Evolutionary conservation across 2,329 filamentous ascomycete genomes (phyloP).

Genomic region (Trichoderma sp.): DNA sequence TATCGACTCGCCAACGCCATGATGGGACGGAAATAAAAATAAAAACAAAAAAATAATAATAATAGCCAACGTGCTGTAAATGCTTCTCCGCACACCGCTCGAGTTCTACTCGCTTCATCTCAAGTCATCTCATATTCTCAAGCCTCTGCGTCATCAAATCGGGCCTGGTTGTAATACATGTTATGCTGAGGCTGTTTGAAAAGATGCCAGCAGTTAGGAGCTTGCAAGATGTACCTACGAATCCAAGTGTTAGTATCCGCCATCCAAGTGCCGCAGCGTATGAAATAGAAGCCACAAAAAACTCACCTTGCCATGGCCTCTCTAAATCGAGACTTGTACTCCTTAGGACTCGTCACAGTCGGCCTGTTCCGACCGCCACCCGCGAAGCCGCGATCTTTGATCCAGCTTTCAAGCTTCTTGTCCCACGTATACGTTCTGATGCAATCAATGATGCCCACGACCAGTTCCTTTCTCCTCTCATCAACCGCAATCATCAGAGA

Average conservation of each 20-base stretch:
- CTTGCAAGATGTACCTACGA: conserved; percentile 68
- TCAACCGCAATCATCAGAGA: conserved; percentile 98
- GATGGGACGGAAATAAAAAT: neutral
- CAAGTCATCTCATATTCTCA: neutral
- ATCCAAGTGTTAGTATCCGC: neutral
- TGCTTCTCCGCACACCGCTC: neutral
- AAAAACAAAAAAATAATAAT: neutral
- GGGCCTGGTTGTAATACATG: conserved; percentile 40
- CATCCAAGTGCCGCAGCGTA: neutral
- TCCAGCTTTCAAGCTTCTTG: conserved; percentile 99
- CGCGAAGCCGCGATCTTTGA: conserved; percentile 90
- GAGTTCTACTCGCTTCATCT: neutral
- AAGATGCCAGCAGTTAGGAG: conserved; percentile 75
- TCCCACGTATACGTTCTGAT: conserved; percentile 99
- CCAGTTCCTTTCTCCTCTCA: conserved; percentile 82
- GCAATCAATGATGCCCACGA: conserved; percentile 97
- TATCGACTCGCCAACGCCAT: conserved; percentile 8
- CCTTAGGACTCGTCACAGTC: conserved; percentile 94
- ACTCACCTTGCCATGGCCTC: conserved; percentile 93
- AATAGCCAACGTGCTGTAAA: neutral
- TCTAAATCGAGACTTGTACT: conserved; percentile 94
- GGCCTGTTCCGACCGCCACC: conserved; percentile 78
- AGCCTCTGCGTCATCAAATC: conserved; percentile 44
- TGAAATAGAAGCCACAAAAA: neutral
- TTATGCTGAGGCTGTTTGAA: conserved; percentile 53